A percentile compares a stretch with the other conserved stretches of the same genome.
Conservation (phyloP, 495 filamentous ascomycete species). For the Aspergillus saccharolyticus region DNA sequence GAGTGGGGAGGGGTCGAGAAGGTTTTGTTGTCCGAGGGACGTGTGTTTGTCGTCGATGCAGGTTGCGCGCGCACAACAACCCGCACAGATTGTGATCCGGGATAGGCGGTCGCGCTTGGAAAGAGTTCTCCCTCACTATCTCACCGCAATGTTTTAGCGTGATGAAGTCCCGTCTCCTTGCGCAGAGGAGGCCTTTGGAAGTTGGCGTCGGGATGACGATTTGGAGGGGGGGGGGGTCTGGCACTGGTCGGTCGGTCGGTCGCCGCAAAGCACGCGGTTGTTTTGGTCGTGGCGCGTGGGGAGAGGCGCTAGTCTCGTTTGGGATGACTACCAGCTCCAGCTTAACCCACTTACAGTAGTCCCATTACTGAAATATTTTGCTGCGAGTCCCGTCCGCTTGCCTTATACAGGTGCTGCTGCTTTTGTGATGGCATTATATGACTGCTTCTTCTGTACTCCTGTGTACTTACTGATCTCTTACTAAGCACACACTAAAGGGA, state of each 20-base stretch:
- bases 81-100: background rate
- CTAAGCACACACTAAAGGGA: no score
- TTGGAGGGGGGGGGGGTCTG: slow-evolving; percentile 11
- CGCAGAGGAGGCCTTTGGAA: slow-evolving; percentile 13
- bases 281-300: slow-evolving; percentile 48
- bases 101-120: background rate
- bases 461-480: no score
- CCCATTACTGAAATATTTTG: no score
- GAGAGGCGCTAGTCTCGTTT: slow-evolving; percentile 36
- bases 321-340: slow-evolving; percentile 9
- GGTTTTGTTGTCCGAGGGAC: slow-evolving; percentile 4
- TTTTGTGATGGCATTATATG: no score
- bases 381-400: no score
- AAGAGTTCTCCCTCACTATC: no score
- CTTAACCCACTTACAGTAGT: background rate
- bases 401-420: no score
- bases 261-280: slow-evolving; percentile 44
- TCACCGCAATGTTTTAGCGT: background rate
- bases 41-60: slow-evolving; percentile 6
- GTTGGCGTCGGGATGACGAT: slow-evolving; percentile 11
- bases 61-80: slow-evolving; percentile 13
- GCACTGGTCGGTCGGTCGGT: slow-evolving; percentile 12
- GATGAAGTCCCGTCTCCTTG: slow-evolving; percentile 16
- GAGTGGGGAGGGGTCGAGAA: background rate
- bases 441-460: no score